Evolutionary conservation across 305 asterid genomes (phyloP), one percentile per base, ranked within the genome.

Genomic region (Coffea humblotiana): DNA sequence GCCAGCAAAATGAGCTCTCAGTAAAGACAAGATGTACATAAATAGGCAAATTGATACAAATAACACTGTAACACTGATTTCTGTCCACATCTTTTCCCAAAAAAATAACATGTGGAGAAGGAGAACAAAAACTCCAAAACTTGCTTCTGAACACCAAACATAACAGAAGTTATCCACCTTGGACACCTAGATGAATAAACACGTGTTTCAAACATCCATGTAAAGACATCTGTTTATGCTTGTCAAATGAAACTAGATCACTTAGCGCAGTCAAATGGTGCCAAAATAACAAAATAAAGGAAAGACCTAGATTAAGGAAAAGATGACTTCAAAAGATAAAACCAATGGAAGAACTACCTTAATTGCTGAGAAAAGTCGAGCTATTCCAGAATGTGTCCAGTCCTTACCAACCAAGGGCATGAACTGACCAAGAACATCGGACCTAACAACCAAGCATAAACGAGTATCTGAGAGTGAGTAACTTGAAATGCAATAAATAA

Each of bases 371-470:
- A 94, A 94, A 75, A 94, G 97, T 76, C 93, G 92, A 84, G 97
- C 97, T 65, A 94, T 91, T 81, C 97, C 98, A 72, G 97, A 84
- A 85, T 94, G 98, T 10, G 98, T 93, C 98, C 98, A 93, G 86
- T 93, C 97, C 86, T 90, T 93, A 80, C 97, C 98, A 69, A 94
- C 97, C 93, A 94, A 84, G 48, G 97, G 98, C 98, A 94, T 94
- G 88, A 94, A 90, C 79, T 93, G 98, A 77, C 98, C 97, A 80
- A 93, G 97, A 89, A 94, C 98, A 89, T 94, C 98, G 80, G 98
- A 94, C 96, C 98, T 94, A 81, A 72, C n/a, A 85, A 80, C 83
- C 21, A 56, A 83, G 74, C 75, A 79, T 10, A 64, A 47, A 56
- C 40, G 23, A 63, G 71, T 63, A 51, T 35, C 52, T 48, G 65